These are phyloP conservation scores for Phytophthora parvispora DNA, from an alignment of 352 stramenopile species.

Conservation along the genomic window DNA sequence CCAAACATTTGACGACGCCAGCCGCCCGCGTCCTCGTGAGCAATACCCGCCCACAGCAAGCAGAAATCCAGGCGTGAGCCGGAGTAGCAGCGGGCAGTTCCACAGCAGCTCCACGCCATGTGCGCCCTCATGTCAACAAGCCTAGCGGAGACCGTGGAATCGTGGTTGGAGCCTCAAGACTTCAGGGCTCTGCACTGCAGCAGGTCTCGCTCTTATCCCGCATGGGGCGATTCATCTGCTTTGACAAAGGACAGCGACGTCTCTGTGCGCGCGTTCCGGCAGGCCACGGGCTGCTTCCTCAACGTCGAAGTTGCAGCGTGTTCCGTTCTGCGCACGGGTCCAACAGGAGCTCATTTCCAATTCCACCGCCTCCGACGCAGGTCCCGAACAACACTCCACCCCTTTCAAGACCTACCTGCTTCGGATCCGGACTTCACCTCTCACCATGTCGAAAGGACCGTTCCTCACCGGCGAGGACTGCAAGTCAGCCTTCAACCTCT, in stretches of 20 bases:
- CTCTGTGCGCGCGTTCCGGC: conserved; percentile 13
- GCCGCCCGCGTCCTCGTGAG: neutral
- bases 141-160: neutral
- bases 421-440: conserved; percentile 10
- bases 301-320: conserved; percentile 28
- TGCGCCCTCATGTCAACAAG: neutral
- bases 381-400: conserved; percentile 1
- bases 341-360: conserved; percentile 19
- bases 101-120: neutral
- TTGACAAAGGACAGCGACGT: conserved; percentile 18
- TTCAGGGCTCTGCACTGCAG: conserved; percentile 15
- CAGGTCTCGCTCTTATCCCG: conserved; percentile 7
- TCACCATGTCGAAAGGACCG: conserved; percentile 32
- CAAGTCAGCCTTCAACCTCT: conserved; percentile 71
- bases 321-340: conserved; percentile 3
- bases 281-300: neutral
- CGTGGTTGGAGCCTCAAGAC: neutral
- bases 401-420: neutral
- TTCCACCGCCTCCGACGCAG: conserved; percentile 26
- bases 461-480: conserved; percentile 68
- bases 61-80: conserved; percentile 5
- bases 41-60: neutral
- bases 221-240: conserved; percentile 31
- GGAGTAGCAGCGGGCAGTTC: conserved; percentile 1
- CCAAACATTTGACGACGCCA: conserved; percentile 13